A percentile compares a stretch with the other conserved stretches of the same genome.
These are phyloP conservation scores for Metarhizium rileyi DNA, from an alignment of 2,329 filamentous ascomycete genomes.

Conservation along the genomic window DNA sequence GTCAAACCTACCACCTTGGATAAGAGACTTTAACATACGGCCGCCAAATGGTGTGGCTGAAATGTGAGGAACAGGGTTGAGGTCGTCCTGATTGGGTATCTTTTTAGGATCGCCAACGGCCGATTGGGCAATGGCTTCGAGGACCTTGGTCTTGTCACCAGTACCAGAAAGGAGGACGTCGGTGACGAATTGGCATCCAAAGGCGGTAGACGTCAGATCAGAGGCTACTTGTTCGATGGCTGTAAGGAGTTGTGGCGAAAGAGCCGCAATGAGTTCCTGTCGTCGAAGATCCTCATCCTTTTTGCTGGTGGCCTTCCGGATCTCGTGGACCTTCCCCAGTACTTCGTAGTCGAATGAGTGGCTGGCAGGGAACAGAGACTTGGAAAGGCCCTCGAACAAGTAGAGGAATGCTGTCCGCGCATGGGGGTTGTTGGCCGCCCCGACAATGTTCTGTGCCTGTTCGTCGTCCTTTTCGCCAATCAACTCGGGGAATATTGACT, in stretches of 20 bases:
- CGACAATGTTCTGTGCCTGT: conserved; percentile 53
- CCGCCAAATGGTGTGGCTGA: conserved; percentile 55
- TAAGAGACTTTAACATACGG: conserved; percentile 82
- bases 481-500: conserved; percentile 80
- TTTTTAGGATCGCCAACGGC: conserved; percentile 46
- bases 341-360: conserved; percentile 59
- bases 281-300: conserved; percentile 73
- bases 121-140: conserved; percentile 58
- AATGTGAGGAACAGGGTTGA: conserved; percentile 40
- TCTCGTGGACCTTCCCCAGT: conserved; percentile 66
- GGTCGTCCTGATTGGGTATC: conserved; percentile 29
- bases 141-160: conserved; percentile 66
- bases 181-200: conserved; percentile 77
- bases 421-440: conserved; percentile 54
- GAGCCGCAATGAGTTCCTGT: conserved; percentile 62
- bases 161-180: conserved; percentile 70
- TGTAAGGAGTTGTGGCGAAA: conserved; percentile 67
- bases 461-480: conserved; percentile 60
- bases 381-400: conserved; percentile 62
- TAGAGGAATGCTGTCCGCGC: conserved; percentile 65
- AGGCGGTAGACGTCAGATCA: conserved; percentile 62
- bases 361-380: conserved; percentile 48
- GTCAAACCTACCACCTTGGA: conserved; percentile 83
- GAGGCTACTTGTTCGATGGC: conserved; percentile 60
- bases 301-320: conserved; percentile 80